Base-by-base conservation (phyloP, 2,329 filamentous ascomycete genomes). In the Epichloe sibirici region DNA sequence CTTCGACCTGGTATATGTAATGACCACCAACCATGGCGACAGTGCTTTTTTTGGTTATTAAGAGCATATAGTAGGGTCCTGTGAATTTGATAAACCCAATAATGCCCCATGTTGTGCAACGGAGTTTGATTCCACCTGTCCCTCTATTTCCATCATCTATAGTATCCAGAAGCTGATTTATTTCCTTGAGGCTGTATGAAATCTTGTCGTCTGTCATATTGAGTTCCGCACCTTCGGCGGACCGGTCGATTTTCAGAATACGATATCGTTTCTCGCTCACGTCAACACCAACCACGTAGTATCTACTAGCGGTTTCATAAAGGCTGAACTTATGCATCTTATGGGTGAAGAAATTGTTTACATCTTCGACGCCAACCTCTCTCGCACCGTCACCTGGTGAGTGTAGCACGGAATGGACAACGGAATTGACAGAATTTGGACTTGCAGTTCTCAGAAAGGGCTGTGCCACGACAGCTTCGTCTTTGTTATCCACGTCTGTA, bases 301-400 rank as follows among this genome's bases (percentile, higher is more conserved):
- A 98, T 50, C 89, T 81, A 52, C 85, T 89, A 12, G 88, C 87
- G 3, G 93, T 98, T 72, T 98, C 93, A 69, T 98, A 97, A 23
- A 98, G 73, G n/a, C 88, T 93, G 69, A 95, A 97, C 63, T 93
- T 94, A 73, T 96, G 90, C 89, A 98, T 95, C 65, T 78, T 79
- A 67, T 78, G 76, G 45, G 74, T 66, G 17, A 73, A 59, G 23
- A 71, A 68, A 51, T 71, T 66, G 5, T 62, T 61, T 1, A 61
- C 59, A 13, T 62, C 64, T 15, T 65, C 64, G 17, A 69, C 66
- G 35, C 68, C 64, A 38, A 57, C 55, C 3, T 58, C 56, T 8
- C 53, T 54, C 31, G 43, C 45, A 21, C 43, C 47, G n/a, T 51
- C 48, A 5, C 52, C 38, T 15, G 54, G 31, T 17, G 49, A 48